Percentiles rank a stretch among this genome's conserved stretches.
Conservation (phyloP, 257 asterid genomes). For the Coffea canephora region DNA sequence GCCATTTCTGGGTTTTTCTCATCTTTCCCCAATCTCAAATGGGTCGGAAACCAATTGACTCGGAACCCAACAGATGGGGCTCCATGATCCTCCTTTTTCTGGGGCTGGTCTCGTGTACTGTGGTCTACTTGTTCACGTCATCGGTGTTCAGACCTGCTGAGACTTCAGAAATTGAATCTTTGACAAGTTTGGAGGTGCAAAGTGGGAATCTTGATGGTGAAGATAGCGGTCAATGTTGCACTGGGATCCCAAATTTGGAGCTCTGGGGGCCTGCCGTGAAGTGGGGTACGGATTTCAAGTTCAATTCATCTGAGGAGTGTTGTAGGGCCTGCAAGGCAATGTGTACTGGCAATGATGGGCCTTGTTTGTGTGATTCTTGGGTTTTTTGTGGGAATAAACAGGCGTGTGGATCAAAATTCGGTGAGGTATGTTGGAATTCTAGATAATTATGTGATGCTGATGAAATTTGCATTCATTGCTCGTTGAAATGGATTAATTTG, state of each 20-base stretch:
- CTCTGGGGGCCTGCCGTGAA: conserved; percentile 92
- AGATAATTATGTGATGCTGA: background rate
- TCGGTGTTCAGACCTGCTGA: conserved; percentile 36
- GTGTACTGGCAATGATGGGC: conserved; percentile 81
- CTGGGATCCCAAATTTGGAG: conserved; percentile 71
- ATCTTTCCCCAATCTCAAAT: conserved; percentile 30
- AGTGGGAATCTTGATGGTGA: conserved; percentile 23
- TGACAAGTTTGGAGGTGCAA: conserved; percentile 15
- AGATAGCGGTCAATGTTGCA: conserved; percentile 57
- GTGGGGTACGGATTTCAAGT: conserved; percentile 91
- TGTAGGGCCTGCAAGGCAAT: conserved; percentile 73
- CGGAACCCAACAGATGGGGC: conserved; percentile 60
- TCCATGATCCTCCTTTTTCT: conserved; percentile 54
- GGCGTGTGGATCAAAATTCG: conserved; percentile 76
- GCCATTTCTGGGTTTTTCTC: conserved; percentile 31
- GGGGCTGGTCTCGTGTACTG: conserved; percentile 68
- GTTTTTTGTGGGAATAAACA: conserved; percentile 80
- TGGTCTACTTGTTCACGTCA: conserved; percentile 65
- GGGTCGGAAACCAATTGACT: conserved; percentile 78
- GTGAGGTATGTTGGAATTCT: conserved; percentile 58
- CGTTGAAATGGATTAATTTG: background rate
- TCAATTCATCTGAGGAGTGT: conserved; percentile 67
- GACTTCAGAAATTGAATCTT: conserved; percentile 28
- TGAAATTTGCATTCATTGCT: background rate
- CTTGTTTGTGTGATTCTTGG: conserved; percentile 95